Conservation (phyloP, 2,329 filamentous ascomycete species). For the Colletotrichum endophyticum region DNA sequence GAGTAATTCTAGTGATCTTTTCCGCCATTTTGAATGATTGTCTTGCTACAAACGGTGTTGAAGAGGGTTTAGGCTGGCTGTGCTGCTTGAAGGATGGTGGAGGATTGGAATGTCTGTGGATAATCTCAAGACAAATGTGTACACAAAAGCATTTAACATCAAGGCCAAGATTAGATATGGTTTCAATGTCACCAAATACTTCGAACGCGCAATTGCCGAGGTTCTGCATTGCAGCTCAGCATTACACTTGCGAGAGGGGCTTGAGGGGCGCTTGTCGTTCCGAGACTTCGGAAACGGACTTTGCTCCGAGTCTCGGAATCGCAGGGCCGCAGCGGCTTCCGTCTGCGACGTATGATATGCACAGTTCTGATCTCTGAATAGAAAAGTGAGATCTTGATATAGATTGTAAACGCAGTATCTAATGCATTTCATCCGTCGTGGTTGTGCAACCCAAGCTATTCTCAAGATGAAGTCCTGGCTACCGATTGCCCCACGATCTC, state of each 20-base stretch:
- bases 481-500: slow-evolving; percentile 4
- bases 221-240: not conserved
- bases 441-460: not conserved
- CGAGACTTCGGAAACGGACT: not conserved
- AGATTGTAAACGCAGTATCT: not conserved
- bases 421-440: not conserved
- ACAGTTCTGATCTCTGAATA: not conserved
- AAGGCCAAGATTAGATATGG: not conserved
- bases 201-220: not conserved
- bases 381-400: not conserved
- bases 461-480: slow-evolving; percentile 20
- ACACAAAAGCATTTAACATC: not conserved
- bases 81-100: not conserved
- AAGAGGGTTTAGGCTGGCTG: not conserved
- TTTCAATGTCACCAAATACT: not conserved
- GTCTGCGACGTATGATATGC: not conserved
- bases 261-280: not conserved
- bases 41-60: not conserved
- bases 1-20: slow-evolving; percentile 33
- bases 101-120: not conserved
- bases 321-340: not conserved
- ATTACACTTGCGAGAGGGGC: not conserved
- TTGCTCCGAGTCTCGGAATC: not conserved
- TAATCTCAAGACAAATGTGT: not conserved
- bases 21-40: not conserved